phyloP scores from a whole-genome alignment of 2,329 filamentous ascomycete genomes.

The Fusarium stilboides region DNA sequence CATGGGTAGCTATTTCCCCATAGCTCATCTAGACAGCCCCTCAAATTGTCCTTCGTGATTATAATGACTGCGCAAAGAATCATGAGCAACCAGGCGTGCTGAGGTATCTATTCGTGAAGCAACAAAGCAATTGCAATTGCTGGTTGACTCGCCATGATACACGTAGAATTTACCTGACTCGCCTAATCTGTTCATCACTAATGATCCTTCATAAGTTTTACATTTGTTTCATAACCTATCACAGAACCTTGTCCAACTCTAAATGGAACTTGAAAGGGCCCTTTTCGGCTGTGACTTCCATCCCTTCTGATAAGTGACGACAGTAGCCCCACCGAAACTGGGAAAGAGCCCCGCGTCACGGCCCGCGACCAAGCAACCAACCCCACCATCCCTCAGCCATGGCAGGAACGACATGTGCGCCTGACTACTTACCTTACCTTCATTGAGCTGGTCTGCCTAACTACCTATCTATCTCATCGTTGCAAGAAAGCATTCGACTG shows the following conservation, averaged over 20 bases:
- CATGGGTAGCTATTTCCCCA: not conserved
- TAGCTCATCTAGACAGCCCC: not conserved
- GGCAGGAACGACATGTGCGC: slow-evolving; percentile 33
- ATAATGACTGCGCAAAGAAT: no score
- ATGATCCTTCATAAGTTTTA: slow-evolving; percentile 21
- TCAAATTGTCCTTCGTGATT: not conserved
- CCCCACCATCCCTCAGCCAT: slow-evolving; percentile 30
- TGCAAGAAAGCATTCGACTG: not conserved
- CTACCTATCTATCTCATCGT: slow-evolving; percentile 2
- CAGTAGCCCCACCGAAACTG: slow-evolving; percentile 34
- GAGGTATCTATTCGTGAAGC: no score
- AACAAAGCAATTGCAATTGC: no score
- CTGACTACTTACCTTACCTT: slow-evolving; percentile 21
- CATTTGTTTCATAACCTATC: slow-evolving; percentile 28
- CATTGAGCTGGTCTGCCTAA: slow-evolving; percentile 7
- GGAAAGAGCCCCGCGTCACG: slow-evolving; percentile 38
- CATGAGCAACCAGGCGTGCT: no score
- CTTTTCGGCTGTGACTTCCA: slow-evolving; percentile 18
- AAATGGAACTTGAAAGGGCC: slow-evolving; percentile 17
- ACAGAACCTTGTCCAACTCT: slow-evolving; percentile 26
- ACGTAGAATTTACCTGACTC: not conserved
- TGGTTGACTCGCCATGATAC: not conserved
- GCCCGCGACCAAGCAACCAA: slow-evolving; percentile 28
- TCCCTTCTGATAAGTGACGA: slow-evolving; percentile 33
- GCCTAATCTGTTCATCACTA: not conserved